Conservation (phyloP, 352 stramenopile species). For the Globisporangium carolinianum region DNA sequence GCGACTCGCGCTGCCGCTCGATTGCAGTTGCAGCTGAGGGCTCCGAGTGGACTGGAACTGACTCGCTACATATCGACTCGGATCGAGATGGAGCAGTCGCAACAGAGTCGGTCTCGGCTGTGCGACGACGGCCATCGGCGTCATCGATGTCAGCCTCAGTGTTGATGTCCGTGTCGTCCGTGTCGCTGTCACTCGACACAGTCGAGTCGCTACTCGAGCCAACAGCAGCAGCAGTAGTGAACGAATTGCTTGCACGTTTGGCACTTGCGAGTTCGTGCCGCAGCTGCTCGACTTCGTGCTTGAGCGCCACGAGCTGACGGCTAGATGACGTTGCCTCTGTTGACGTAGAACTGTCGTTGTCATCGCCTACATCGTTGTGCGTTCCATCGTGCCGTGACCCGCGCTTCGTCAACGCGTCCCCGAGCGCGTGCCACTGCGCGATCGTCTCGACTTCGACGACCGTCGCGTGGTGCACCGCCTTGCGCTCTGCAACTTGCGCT, state of each 20-base stretch:
- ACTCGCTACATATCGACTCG: no score
- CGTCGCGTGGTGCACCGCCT: conserved; percentile 36
- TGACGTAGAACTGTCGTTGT: background rate
- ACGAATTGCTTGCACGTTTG: background rate
- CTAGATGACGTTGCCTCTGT: no score
- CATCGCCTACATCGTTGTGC: background rate
- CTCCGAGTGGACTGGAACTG: no score
- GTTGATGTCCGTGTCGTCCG: no score
- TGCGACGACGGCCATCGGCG: no score
- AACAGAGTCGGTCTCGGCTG: no score
- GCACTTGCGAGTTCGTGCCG: conserved; percentile 18
- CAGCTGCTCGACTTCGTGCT: conserved; percentile 25
- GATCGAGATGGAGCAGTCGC: no score
- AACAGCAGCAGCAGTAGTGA: no score
- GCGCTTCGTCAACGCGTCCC: background rate
- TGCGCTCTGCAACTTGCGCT: conserved; percentile 24
- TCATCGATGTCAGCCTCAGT: no score
- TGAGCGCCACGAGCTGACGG: conserved; percentile 5
- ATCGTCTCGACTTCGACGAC: conserved; percentile 43
- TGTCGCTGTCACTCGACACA: no score
- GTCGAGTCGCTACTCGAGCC: no score
- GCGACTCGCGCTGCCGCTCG: background rate
- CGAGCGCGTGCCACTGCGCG: conserved; percentile 41
- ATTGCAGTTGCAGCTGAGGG: background rate
- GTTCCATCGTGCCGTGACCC: background rate